Evolutionary conservation across 2,329 filamentous ascomycete genomes (phyloP).

Genomic region (Pezicula neosporulosa): DNA sequence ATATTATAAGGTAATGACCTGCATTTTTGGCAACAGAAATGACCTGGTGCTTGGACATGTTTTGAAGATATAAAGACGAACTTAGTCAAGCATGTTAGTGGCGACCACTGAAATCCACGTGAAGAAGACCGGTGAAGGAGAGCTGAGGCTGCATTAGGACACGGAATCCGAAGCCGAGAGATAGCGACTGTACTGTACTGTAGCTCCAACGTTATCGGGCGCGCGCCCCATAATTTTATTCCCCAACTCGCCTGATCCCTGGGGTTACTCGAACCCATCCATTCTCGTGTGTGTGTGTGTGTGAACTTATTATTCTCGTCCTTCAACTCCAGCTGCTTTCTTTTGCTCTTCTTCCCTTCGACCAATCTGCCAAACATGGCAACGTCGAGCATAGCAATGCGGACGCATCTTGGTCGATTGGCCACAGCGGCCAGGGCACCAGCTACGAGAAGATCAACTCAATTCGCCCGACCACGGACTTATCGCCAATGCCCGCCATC

Average conservation of each 20-base stretch:
- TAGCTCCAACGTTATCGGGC: no score
- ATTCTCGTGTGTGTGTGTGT: constrained; percentile 1
- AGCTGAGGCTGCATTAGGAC: no score
- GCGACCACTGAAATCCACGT: no score
- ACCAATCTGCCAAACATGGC: constrained; percentile 12
- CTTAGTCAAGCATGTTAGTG: no score
- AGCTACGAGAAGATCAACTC: constrained; percentile 6
- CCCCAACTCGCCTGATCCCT: not conserved
- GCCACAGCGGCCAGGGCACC: constrained; percentile 12
- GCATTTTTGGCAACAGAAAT: no score
- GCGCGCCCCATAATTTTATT: not conserved
- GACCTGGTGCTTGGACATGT: no score
- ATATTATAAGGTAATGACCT: no score
- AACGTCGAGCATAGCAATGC: constrained; percentile 17
- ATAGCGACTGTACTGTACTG: no score
- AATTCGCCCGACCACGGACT: constrained; percentile 17
- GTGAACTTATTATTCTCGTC: constrained; percentile 3
- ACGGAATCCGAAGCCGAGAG: no score
- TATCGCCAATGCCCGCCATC: constrained; percentile 17
- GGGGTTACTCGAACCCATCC: not conserved
- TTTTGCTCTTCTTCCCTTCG: constrained; percentile 1
- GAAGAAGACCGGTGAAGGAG: no score
- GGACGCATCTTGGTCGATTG: constrained; percentile 19
- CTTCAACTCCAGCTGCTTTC: constrained; percentile 5
- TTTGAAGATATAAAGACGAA: no score